Evolutionary conservation across 2,329 filamentous ascomycete genomes (phyloP).

Genomic region (Microcyclospora pomicola): DNA sequence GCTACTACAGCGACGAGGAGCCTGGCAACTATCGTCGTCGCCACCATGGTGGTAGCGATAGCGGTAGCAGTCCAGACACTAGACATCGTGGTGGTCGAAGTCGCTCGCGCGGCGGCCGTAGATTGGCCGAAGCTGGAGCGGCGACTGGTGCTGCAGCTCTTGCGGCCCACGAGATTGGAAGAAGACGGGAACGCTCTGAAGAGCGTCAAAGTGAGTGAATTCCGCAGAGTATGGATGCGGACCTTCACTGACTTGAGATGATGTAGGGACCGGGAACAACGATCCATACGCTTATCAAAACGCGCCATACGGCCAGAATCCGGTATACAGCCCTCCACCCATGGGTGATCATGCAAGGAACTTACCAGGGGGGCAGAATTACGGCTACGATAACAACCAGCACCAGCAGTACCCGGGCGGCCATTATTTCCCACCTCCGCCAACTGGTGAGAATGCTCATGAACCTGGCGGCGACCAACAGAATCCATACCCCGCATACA

Average conservation of each 20-base stretch:
- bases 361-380: slow-evolving; percentile 14
- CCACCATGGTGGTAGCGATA: slow-evolving; percentile 30
- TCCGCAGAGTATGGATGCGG: slow-evolving; percentile 1
- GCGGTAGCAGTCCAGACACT: slow-evolving; percentile 27
- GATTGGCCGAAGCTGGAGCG: slow-evolving; percentile 41
- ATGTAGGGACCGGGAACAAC: not conserved
- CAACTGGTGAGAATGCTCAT: slow-evolving; percentile 14
- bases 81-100: slow-evolving; percentile 23
- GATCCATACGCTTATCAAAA: slow-evolving; percentile 13
- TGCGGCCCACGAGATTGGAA: slow-evolving; percentile 41
- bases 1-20: slow-evolving; percentile 26
- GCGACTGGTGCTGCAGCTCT: slow-evolving; percentile 44
- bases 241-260: slow-evolving; percentile 4
- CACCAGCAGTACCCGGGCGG: slow-evolving; percentile 29
- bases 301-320: slow-evolving; percentile 2
- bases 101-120: slow-evolving; percentile 34
- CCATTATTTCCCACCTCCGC: slow-evolving; percentile 38
- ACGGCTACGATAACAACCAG: slow-evolving; percentile 15
- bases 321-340: slow-evolving; percentile 22
- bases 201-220: slow-evolving; percentile 22
- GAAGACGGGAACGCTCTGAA: slow-evolving; percentile 43
- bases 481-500: slow-evolving; percentile 23
- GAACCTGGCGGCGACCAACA: slow-evolving; percentile 14
- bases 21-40: slow-evolving; percentile 29
- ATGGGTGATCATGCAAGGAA: slow-evolving; percentile 18